Evolutionary conservation across 2,329 filamentous ascomycete species (phyloP), one percentile per base, ranked within the genome.

Genomic region (Aspergillus pseudoterreus): DNA sequence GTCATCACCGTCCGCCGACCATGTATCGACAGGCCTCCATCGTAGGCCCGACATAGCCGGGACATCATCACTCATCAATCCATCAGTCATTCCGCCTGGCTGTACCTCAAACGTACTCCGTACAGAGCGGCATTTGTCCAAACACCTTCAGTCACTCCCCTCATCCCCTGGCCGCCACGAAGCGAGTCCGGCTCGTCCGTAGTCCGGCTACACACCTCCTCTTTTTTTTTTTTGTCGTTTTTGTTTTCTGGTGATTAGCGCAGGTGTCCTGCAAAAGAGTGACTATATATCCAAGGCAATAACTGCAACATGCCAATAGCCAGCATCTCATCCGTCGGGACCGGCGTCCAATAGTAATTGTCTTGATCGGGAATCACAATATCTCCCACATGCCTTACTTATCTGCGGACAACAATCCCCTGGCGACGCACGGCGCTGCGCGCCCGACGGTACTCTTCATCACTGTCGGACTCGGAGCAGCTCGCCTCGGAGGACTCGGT

Each of bases 401-500:
- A 73, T 45, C 70, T 64, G 50, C 70, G 67, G 42, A 72, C 69
- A 52, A 72, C 67, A 49, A 72, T 71, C 36, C 70, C 66, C 58
- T 72, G 66, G 46, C 69, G 67, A 42, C 67, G 63, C 32, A 64
- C 66, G 49, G 57, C 64, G 22, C 64, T 61, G 50, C 70, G 68
- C 15, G 65, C 70, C 52, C 62, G 64, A 38, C 63, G 57, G 57
- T 72, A 72, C 48, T 72, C 71, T 55, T 69, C 64, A 53, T 74
- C 71, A 39, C 64, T 67, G 27, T 71, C 70, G 2, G 66, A 68
- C 47, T 86, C 86, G 63, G 81, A 87, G 61, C 85, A 90, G 79
- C 86, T 90, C 50, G 83, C 82, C 57, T 79, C 82, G 55, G 87
- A 84, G 4, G 67, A 69, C 65, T 89, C 86, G 58, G 62, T 63